These are phyloP conservation scores for Chytriomyces confervae DNA, from an alignment of 192 early-diverging fungal species.

Conservation along the genomic window DNA sequence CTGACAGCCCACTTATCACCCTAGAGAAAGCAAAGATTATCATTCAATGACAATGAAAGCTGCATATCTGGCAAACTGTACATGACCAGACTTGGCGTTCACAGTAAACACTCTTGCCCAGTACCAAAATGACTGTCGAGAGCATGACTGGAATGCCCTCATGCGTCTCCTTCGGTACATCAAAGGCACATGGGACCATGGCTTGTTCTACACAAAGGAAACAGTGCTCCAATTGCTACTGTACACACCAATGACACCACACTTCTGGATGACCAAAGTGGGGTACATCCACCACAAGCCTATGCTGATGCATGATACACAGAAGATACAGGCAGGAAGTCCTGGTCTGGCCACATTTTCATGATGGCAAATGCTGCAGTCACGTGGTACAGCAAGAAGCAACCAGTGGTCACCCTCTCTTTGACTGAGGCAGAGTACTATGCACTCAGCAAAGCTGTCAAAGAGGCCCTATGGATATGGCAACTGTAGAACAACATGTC, in stretches of 20 bases:
- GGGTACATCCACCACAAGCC: background rate
- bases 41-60: no score
- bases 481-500: slow-evolving; percentile 24
- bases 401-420: slow-evolving; percentile 35
- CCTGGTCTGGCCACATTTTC: slow-evolving; percentile 30
- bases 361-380: slow-evolving; percentile 17
- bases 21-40: no score
- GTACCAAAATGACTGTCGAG: no score
- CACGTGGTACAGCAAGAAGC: slow-evolving; percentile 29
- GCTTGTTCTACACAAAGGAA: no score
- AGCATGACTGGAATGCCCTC: no score
- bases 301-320: slow-evolving; percentile 35
- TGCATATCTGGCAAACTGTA: no score
- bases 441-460: slow-evolving; percentile 25
- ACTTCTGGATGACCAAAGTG: background rate
- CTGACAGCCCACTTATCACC: no score
- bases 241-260: background rate
- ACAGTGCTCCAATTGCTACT: no score
- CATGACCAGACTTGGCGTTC: no score
- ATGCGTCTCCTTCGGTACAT: no score
- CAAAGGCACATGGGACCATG: no score
- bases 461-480: slow-evolving; percentile 27
- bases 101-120: no score
- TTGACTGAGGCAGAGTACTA: slow-evolving; percentile 38
- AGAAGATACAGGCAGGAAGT: slow-evolving; percentile 32